phyloP scores from a whole-genome alignment of 176 grass and related monocot species.

The Neostapfia colusana region DNA sequence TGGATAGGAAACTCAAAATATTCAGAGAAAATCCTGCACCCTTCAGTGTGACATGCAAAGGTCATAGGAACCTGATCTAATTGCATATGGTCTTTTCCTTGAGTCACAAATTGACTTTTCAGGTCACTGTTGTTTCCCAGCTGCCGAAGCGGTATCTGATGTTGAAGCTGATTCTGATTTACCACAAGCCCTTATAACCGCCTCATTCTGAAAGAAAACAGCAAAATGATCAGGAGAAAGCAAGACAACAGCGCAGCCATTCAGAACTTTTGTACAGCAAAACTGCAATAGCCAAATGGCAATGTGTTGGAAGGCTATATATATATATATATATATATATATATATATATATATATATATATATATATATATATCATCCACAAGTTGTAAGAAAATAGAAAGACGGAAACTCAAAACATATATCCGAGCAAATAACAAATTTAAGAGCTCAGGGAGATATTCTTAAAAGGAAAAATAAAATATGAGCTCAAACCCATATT shows the following conservation, averaged over 20 bases:
- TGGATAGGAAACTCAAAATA: constrained; percentile 27
- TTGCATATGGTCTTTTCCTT: not conserved
- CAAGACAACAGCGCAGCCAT: not conserved
- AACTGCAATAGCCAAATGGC: not conserved
- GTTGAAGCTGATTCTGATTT: constrained; percentile 32
- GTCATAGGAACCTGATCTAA: constrained; percentile 5
- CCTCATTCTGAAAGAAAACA: constrained; percentile 46
- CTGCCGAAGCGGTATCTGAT: not conserved
- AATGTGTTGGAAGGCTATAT: not conserved
- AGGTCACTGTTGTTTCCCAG: constrained; percentile 31
- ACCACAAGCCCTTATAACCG: constrained; percentile 50
- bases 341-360: too few relatives aligned
- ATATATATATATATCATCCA: not conserved
- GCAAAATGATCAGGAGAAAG: not conserved
- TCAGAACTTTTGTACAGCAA: not conserved
- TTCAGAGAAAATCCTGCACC: not conserved
- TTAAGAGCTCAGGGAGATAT: not conserved
- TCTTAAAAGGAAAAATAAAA: not conserved
- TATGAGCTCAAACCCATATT: not conserved
- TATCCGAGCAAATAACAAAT: not conserved
- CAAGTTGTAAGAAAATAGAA: constrained; percentile 5
- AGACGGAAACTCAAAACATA: not conserved
- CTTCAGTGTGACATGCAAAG: constrained; percentile 28
- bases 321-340: too few relatives aligned
- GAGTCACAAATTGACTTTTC: constrained; percentile 6